Conservation (phyloP, 1,139 yeast genomes). For the Diutina catenulata region DNA sequence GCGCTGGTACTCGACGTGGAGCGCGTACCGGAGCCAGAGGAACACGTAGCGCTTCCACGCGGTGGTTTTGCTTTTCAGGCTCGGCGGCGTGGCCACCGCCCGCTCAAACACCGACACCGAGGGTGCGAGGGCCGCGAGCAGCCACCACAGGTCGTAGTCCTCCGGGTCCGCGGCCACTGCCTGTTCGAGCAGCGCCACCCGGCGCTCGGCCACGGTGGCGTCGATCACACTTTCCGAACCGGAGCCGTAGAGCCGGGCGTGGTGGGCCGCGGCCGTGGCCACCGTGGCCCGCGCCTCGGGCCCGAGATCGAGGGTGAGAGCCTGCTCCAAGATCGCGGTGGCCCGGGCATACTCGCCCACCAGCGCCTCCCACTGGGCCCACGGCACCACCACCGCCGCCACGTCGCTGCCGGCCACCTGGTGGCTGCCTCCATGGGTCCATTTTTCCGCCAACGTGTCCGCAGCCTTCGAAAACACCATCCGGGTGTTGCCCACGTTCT, state of each 20-base stretch:
- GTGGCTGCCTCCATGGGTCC: constrained; percentile 7
- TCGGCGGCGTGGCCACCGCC: constrained; percentile 29
- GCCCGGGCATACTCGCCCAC: constrained; percentile 58
- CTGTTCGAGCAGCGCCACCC: constrained; percentile 29
- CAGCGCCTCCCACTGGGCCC: constrained; percentile 68
- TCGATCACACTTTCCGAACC: constrained; percentile 43
- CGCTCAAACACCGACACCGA: constrained; percentile 30
- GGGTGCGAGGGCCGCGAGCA: constrained; percentile 39
- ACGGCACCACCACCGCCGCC: constrained; percentile 24
- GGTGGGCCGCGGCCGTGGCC: constrained; percentile 30
- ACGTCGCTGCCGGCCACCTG: constrained; percentile 12
- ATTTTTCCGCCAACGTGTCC: constrained; percentile 32
- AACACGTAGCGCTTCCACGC: constrained; percentile 60
- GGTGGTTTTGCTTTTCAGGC: constrained; percentile 23
- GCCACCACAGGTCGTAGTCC: constrained; percentile 81
- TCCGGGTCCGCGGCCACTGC: constrained; percentile 33
- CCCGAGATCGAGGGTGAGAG: constrained; percentile 31
- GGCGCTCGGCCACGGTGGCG: constrained; percentile 15
- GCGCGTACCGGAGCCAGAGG: constrained; percentile 58
- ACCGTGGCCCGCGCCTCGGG: constrained; percentile 25
- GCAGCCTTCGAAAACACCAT: constrained; percentile 59
- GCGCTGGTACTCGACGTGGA: constrained; percentile 45
- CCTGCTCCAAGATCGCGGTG: constrained; percentile 44
- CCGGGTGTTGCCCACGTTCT: constrained; percentile 29
- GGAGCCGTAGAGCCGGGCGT: constrained; percentile 29